Percentiles rank a stretch among this genome's conserved stretches.
These are phyloP conservation scores for Plasmodium yoelii DNA, from an alignment of 169 alveolate genomes.

Conservation along the genomic window DNA sequence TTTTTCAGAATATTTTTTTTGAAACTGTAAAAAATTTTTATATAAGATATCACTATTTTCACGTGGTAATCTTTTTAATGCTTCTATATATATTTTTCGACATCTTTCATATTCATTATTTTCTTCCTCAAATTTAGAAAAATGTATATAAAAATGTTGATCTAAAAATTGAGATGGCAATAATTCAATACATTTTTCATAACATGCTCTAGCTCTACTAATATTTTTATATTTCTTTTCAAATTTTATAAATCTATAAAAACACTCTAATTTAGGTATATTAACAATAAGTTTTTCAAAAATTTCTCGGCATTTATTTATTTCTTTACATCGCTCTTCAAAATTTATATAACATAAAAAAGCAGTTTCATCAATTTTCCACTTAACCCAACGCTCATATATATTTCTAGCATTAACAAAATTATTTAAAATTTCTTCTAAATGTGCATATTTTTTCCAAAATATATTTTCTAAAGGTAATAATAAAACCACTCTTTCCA, in stretches of 20 bases:
- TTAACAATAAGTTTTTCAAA: conserved; percentile 92
- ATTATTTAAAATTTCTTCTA: conserved; percentile 98
- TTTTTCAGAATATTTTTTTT: conserved; percentile 93
- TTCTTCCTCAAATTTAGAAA: conserved; percentile 95
- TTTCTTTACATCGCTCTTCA: conserved; percentile 98
- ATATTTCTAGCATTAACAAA: conserved; percentile 95
- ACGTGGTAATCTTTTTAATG: conserved; percentile 92
- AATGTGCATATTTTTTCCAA: conserved; percentile 98
- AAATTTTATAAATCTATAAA: conserved; percentile 95
- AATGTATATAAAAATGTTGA: conserved; percentile 94
- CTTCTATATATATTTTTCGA: conserved; percentile 94
- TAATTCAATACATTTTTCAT: conserved; percentile 90
- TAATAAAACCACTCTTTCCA: conserved; percentile 97
- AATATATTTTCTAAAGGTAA: conserved; percentile 98
- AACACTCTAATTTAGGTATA: conserved; percentile 93
- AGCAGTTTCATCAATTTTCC: conserved; percentile 97
- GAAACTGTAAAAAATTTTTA: conserved; percentile 92
- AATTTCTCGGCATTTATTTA: conserved; percentile 93
- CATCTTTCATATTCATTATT: conserved; percentile 93
- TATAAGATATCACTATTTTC: conserved; percentile 91
- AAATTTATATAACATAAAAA: conserved; percentile 96
- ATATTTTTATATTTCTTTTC: conserved; percentile 93
- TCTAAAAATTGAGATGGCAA: conserved; percentile 92
- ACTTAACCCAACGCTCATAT: conserved; percentile 97
- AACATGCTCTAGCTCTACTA: conserved; percentile 91